phyloP scores from a whole-genome alignment of 306 rosid species.

The Arachis hypogaea region DNA sequence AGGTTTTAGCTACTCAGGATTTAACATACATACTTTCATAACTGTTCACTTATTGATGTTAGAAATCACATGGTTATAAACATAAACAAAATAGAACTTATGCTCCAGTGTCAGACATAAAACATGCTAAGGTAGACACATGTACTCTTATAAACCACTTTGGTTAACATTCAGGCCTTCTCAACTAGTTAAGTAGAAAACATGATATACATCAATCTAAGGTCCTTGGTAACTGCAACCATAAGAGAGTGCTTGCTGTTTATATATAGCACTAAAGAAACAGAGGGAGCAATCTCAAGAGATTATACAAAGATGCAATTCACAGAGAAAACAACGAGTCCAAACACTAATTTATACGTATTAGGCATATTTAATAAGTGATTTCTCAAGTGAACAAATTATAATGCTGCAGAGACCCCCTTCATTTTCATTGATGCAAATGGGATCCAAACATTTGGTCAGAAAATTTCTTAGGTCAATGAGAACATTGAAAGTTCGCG shows the following conservation, averaged over 20 bases:
- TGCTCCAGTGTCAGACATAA: neutral
- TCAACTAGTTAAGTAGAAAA: neutral
- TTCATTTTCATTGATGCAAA: neutral
- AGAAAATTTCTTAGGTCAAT: neutral
- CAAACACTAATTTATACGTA: no score
- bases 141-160: neutral
- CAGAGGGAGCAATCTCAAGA: neutral
- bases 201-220: slow-evolving; percentile 9
- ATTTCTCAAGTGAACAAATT: slow-evolving; percentile 17
- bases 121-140: neutral
- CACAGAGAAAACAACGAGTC: no score
- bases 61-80: neutral
- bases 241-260: no score
- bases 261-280: neutral
- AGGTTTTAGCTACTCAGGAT: neutral
- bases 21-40: neutral
- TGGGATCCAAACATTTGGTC: neutral
- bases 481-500: slow-evolving; percentile 6
- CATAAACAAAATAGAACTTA: neutral
- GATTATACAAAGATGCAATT: no score
- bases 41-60: neutral
- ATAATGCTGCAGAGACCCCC: neutral
- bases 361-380: slow-evolving; percentile 6
- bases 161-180: neutral
- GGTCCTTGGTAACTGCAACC: neutral